These are phyloP conservation scores for Stephania japonica DNA, from an alignment of 164 flowering plant species.

Conservation along the genomic window DNA sequence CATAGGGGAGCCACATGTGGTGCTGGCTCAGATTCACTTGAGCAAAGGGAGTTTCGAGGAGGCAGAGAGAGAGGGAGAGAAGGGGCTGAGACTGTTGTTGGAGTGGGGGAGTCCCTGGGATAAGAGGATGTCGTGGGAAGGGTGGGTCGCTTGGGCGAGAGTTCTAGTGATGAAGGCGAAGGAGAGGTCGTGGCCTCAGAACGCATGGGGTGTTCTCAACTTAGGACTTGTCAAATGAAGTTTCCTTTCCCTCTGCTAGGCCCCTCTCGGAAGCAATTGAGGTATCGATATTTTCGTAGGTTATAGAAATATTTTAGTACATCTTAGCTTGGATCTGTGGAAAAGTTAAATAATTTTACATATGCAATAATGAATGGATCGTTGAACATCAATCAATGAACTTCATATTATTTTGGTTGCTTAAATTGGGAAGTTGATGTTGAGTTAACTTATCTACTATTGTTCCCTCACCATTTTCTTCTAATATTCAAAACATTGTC, in stretches of 20 bases:
- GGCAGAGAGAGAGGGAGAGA: slow-evolving; percentile 61
- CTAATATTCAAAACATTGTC: too few relatives aligned
- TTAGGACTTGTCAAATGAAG: slow-evolving; percentile 60
- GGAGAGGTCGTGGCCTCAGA: slow-evolving; percentile 72
- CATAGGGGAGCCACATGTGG: slow-evolving; percentile 81
- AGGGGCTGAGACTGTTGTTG: slow-evolving; percentile 60
- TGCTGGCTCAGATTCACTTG: slow-evolving; percentile 66
- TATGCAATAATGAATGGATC: too few relatives aligned
- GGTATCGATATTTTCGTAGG: not conserved
- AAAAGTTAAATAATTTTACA: too few relatives aligned
- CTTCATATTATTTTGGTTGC: too few relatives aligned
- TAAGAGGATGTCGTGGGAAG: slow-evolving; percentile 95
- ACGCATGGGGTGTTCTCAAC: slow-evolving; percentile 81
- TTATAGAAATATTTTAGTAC: too few relatives aligned
- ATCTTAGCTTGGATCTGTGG: too few relatives aligned
- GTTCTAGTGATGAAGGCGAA: slow-evolving; percentile 75
- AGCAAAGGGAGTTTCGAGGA: slow-evolving; percentile 58
- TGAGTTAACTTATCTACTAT: too few relatives aligned
- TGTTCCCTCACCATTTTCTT: too few relatives aligned
- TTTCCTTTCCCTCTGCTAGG: not conserved
- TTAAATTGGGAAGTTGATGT: too few relatives aligned
- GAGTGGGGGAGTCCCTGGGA: slow-evolving; percentile 99
- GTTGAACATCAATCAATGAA: too few relatives aligned
- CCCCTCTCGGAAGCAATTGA: not conserved
- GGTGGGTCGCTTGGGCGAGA: slow-evolving; percentile 92